Base-by-base conservation (phyloP, 495 filamentous ascomycete genomes). In the Trichoderma erinaceum region DNA sequence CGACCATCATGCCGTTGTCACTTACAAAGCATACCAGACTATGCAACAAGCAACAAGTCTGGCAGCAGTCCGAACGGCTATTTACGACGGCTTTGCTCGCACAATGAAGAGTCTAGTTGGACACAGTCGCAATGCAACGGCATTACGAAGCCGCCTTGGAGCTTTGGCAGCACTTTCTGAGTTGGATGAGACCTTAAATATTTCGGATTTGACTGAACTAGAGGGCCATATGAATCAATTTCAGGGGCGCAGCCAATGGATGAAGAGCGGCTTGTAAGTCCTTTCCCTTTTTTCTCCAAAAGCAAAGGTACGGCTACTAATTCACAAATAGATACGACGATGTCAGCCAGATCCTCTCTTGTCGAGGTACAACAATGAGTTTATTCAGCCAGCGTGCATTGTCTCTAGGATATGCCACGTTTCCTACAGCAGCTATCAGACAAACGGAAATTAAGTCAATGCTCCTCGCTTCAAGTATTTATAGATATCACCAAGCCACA, bases 141-240 rank as follows among this genome's bases (percentile, higher is more conserved):
- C 83, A 25, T 77, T 93, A 52, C 87, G 89, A 25, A 81, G 80
- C 35, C 82, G 86, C 21, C 82, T 97, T 71, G 84, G 88, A 35
- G 87, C 88, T 15, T 77, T 98, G 16, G 92, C 93, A 0, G 84
- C 90, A 21, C 75, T 98, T 71, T 87, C 89, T 7, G 95, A 97
- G 73, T 84, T 92, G 3, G 89, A 93, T 70, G 92, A 97, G 72
- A 77, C 92, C 3, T 69, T 97, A 27, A 83, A 83, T 66, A 80
- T 89, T 8, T 71, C 78, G 25, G 85, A 86, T 35, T 73, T 81
- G 8, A 73, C 85, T 23, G 82, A 92, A 43, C 73, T 97, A 16
- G 80, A 89, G 56, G 81, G 84, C 48, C 80, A 84, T 25, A 85
- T 92, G 77, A 69, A 79, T 18, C 82, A 79, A 27, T 90, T 96